Evolutionary conservation across 164 flowering plant genomes (phyloP), one percentile per base, ranked within the genome.

Genomic region (Umbilicus rupestris): DNA sequence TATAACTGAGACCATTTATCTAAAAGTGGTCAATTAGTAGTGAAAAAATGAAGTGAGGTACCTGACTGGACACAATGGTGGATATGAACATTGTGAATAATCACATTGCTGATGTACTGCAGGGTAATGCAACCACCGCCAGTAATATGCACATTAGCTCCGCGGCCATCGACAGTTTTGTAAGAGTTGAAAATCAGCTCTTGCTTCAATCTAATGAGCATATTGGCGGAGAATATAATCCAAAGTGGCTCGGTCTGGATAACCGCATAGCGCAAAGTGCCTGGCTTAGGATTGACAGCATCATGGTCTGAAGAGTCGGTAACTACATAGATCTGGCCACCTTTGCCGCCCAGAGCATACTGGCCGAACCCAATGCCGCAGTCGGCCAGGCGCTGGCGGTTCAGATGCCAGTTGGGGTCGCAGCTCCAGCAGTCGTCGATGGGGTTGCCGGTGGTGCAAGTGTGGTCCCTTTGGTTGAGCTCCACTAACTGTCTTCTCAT

Each of bases 341-440:
- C 77, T 63, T 84, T 86, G 63, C 91, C 91, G 8, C 91, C 91
- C 0, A 78, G 58, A 2, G 91, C 91, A 65, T 82, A 79, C 70
- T 83, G 88, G 28, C 91, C 91, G 71, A 86, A 86, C 29, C 91
- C 91, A 30, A 86, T 83, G 52, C 66, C 84, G 73, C 91, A 86
- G 26, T 86, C 91, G 39, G 91, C 91, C 0, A 86, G 73, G 8
- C 87, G 66, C 69, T 84, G 86, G 39, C 91, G 85, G 79, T 86
- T 70, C 49, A 72, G 72, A 62, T 79, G 72, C 91, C 91, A 86
- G 62, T 80, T 69, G 0, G 85, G 80, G 80, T 86, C 91, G 49
- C 91, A 84, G 30, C 81, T 79, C 91, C 91, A 86, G 80, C 91
- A 86, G 70, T 86, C 91, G 70, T 86, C 91, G 28, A 86, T 80